Base-by-base conservation (phyloP, 2,329 filamentous ascomycete species). In the Orbilia quercus region DNA sequence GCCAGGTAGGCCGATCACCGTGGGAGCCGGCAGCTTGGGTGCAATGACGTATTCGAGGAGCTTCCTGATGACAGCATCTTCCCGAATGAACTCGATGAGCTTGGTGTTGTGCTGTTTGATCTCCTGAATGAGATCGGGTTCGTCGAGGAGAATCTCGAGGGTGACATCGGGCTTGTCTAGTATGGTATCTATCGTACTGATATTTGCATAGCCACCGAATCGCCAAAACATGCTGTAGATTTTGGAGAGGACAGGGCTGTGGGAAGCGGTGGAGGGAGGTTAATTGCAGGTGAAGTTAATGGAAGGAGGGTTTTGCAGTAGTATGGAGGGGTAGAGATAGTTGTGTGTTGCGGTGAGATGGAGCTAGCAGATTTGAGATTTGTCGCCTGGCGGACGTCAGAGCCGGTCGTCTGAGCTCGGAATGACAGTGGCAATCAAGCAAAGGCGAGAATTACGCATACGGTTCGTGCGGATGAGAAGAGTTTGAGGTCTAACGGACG, bases 71-170 rank as follows among this genome's bases (percentile, higher is more conserved):
- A 96, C 88, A 78, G 89, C 87, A 77, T 96, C 91, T 79, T 96
- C 91, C 78, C 95, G 89, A 74, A 99, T 85, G 80, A 94, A 98
- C 82, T 98, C 93, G 81, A 98, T 93, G 75, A 99, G 89, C 84
- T 97, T 97, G 69, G 92, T 90, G 83, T 99, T 98, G 83, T 97
- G 93, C 82, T 96, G 91, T 84, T 98, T 99, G 75, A 99, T 87
- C 85, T 99, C 95, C 81, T 97, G 92, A 78, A 98, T 95, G 78
- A 98, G 84, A 80, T 99, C 95, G 79, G 91, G 90, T 85, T 99
- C 95, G 81, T 98, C 93, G 75, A 99, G 88, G 72, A 99, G 85
- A 80, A 98, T 94, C 82, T 99, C 95, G 76, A 98, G 89, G 58
- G 91, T 92, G 80, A 97, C 93, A 82, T 96, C 91, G 78, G 87